phyloP scores from a whole-genome alignment of 2,329 filamentous ascomycete species.

The Allantophomopsis lycopodina region DNA sequence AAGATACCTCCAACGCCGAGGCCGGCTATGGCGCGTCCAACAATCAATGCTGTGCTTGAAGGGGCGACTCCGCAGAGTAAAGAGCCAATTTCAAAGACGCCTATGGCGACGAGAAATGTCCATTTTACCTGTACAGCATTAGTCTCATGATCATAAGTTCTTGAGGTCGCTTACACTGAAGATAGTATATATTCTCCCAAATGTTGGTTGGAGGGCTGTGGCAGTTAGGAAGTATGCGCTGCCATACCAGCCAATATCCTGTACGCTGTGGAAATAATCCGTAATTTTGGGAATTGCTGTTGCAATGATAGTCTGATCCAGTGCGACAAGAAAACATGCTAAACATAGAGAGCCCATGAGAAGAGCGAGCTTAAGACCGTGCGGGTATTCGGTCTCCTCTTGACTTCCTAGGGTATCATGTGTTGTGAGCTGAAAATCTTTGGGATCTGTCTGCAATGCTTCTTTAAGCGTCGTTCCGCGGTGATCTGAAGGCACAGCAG shows the following conservation, averaged over 20 bases:
- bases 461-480: too few relatives aligned
- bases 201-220: slow-evolving; percentile 9
- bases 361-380: slow-evolving; percentile 10
- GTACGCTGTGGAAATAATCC: slow-evolving; percentile 6
- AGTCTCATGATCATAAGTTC: too few relatives aligned
- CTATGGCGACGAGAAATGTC: slow-evolving; percentile 17
- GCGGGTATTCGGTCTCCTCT: slow-evolving; percentile 10
- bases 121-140: slow-evolving; percentile 10
- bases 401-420: slow-evolving; percentile 2
- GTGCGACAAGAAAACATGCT: slow-evolving; percentile 12
- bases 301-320: slow-evolving; percentile 30
- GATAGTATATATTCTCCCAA: too few relatives aligned
- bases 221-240: slow-evolving; percentile 22
- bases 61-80: slow-evolving; percentile 22
- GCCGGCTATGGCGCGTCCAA: slow-evolving; percentile 19
- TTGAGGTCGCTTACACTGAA: too few relatives aligned
- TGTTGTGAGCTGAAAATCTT: slow-evolving; percentile 2
- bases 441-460: not conserved
- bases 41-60: slow-evolving; percentile 19
- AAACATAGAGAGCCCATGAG: slow-evolving; percentile 11
- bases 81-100: slow-evolving; percentile 22
- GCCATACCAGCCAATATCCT: slow-evolving; percentile 18
- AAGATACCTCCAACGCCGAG: slow-evolving; percentile 16
- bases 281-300: slow-evolving; percentile 39
- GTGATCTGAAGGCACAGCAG: too few relatives aligned